Base-by-base conservation (phyloP, 352 stramenopile genomes). In the Globisporangium parvum region DNA sequence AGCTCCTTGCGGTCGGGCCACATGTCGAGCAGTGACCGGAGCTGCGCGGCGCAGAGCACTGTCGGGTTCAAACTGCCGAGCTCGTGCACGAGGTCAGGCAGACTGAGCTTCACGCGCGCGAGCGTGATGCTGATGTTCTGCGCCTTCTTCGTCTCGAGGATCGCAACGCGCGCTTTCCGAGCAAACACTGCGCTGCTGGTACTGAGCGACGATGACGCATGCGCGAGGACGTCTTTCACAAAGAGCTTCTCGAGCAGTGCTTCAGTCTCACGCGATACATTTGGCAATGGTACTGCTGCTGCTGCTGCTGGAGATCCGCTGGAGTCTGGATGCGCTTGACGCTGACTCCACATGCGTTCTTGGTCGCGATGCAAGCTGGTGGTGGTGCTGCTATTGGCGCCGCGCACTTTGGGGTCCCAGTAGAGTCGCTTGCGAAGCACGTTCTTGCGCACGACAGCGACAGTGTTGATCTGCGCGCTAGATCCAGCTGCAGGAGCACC, bases 41-140 rank as follows among this genome's bases (percentile, higher is more conserved):
- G 59, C 51, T 85, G 76, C n/a, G 77, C 73, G 20, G 72, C 74
- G 40, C 79, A 80, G 37, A 91, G 62, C 31, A 85, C 66, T n/a
- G 73, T 69, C 52, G 73, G 78, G 35, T 91, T 85, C 54, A 91
- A 59, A 20, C 63, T 70, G 48, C 86, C 65, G 39, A 93, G 77
- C 44, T 91, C 79, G 8, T 60, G 57, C 28, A 77, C 78, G 8
- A 93, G 65, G 51, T 88, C 59, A 0, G 69, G 58, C 47, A 90
- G 87, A 9, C 59, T 63, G 1, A 77, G 57, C 67, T 90, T 91
- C 53, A 94, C 69, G 48, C 81, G 75, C 12, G 84, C 84, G 17
- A 94, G 66, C 12, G 77, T 80, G 51, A 92, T 92, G 2, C 76
- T 72, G 53, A 94, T 89, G 51, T 94, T 92, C 54, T 92, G 84